These are phyloP conservation scores for Teunomyces barrocoloradensis DNA, from an alignment of 805 yeast genomes.

Conservation along the genomic window DNA sequence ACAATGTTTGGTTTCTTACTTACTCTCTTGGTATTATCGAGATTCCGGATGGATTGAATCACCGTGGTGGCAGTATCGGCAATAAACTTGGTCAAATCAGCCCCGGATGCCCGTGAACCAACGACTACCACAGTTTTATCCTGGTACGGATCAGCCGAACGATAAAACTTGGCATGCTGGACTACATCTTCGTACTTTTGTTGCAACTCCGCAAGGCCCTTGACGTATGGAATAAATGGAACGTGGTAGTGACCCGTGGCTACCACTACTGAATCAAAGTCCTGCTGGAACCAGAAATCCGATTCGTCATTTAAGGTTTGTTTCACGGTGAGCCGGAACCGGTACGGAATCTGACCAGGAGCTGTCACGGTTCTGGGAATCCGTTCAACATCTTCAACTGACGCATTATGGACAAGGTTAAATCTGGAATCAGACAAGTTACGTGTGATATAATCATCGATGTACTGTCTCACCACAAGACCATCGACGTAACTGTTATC, in stretches of 20 bases:
- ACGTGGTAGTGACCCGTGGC: conserved; percentile 50
- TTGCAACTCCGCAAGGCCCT: conserved; percentile 38
- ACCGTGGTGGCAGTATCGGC: conserved; percentile 21
- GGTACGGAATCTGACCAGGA: conserved; percentile 10
- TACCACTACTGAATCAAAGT: conserved; percentile 41
- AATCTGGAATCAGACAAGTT: conserved; percentile 16
- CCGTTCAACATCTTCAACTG: conserved; percentile 38
- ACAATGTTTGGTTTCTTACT: conserved; percentile 14
- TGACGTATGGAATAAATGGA: conserved; percentile 44
- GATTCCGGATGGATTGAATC: conserved; percentile 29
- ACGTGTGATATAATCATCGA: conserved; percentile 25
- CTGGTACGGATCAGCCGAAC: conserved; percentile 27
- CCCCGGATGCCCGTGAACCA: conserved; percentile 28
- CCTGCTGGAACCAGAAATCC: conserved; percentile 38
- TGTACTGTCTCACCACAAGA: conserved; percentile 24
- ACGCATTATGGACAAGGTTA: conserved; percentile 26
- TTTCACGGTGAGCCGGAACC: conserved; percentile 31
- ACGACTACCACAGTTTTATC: conserved; percentile 32
- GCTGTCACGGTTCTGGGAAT: conserved; percentile 9
- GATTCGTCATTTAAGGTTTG: conserved; percentile 15
- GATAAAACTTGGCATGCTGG: conserved; percentile 46
- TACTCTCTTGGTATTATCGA: conserved; percentile 4
- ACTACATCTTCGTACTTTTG: conserved; percentile 26
- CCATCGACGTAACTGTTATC: conserved; percentile 27
- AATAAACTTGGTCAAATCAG: conserved; percentile 28